These are phyloP conservation scores for Cyclaneusma minus DNA, from an alignment of 2,329 filamentous ascomycete genomes.

Conservation along the genomic window DNA sequence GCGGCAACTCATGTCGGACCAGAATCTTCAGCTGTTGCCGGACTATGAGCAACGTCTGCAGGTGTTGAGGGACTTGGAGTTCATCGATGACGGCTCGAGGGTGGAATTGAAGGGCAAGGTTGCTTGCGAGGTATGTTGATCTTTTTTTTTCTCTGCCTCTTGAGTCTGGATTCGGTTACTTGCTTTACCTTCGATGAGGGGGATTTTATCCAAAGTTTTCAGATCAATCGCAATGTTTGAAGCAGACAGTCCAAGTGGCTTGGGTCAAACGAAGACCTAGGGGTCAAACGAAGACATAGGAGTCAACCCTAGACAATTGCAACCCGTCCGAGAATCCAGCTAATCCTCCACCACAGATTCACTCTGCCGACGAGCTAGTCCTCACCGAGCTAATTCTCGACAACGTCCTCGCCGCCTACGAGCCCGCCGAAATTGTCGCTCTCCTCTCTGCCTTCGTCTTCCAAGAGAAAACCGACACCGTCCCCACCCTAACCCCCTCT, in stretches of 20 bases:
- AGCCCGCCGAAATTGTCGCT: conserved; percentile 91
- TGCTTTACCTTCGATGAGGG: too few species aligned
- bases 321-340: conserved; percentile 2
- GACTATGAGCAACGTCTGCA: conserved; percentile 93
- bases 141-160: too few species aligned
- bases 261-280: too few species aligned
- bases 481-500: conserved; percentile 66
- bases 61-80: conserved; percentile 80
- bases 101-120: conserved; percentile 97
- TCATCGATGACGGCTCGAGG: conserved; percentile 73
- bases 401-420: conserved; percentile 88
- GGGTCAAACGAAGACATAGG: too few species aligned
- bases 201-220: too few species aligned
- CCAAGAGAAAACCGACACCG: conserved; percentile 81
- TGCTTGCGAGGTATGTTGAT: conserved; percentile 67
- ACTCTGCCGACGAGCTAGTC: conserved; percentile 91
- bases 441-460: conserved; percentile 91
- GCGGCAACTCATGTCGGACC: conserved; percentile 81
- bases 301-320: too few species aligned
- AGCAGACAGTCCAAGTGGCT: too few species aligned
- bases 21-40: conserved; percentile 86
- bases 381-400: conserved; percentile 92
- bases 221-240: too few species aligned
- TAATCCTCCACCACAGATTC: conserved; percentile 36
- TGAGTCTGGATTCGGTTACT: too few species aligned